Evolutionary conservation across 306 rosid species (phyloP), one percentile per base, ranked within the genome.

Genomic region (Cyclanthera cordifolia): DNA sequence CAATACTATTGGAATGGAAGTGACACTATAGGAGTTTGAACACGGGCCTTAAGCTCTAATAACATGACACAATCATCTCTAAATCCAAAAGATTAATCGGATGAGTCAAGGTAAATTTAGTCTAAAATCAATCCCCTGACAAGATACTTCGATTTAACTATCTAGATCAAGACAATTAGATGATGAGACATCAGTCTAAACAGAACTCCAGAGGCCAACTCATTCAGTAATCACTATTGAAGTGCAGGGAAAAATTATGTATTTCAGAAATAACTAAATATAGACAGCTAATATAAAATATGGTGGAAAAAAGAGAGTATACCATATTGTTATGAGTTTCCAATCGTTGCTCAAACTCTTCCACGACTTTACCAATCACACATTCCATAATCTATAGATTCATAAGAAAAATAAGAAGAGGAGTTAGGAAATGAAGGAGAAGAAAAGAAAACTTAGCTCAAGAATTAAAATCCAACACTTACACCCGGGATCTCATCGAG

Each of bases 401-500:
- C n/a, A 34, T 27, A 11, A 21, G 19, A 60, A 16, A n/a, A 11
- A 28, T 39, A 34, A 32, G 20, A 15, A 45, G 43, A 23, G 19
- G 4, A 20, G 69, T 63, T 63, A 63, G 51, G 52, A 63, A 63
- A 41, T 2, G 52, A 63, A 63, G 47, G 50, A 65, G 3, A 24
- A 66, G 37, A 64, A 41, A 46, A 65, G 53, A 65, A 65, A 64
- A 46, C 37, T 43, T 23, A 65, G 21, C 39, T 15, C 50, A 27
- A 48, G 19, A 50, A 69, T 28, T 51, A 21, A 39, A 53, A 37
- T 8, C 24, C 17, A 53, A 34, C 54, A 20, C 97, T 83, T 81
- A 93, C 99, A 24, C 34, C 19, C 65, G 96, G 97, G 79, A 94
- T 85, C 48, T 90, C 99, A 52, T 94, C 99, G 21, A 83, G 86